Evolutionary conservation across 139 green algal genomes (phyloP).

Genomic region (Deuterostichococcus epilithicus): DNA sequence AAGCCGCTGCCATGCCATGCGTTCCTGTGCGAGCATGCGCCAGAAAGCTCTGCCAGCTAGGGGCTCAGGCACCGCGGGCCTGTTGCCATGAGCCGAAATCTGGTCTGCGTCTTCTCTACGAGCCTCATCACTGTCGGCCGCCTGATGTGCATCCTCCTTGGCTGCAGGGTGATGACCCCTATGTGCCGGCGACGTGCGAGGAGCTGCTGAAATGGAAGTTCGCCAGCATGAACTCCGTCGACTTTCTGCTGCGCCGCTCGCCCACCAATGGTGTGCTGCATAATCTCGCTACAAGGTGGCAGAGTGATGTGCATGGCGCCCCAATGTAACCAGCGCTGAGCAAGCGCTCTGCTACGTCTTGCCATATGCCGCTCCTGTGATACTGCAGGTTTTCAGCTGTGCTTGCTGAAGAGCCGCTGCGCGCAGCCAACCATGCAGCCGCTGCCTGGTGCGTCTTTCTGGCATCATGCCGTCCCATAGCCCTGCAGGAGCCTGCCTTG

Average conservation of each 20-base stretch:
- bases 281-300: too few relatives aligned
- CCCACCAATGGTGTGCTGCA: not conserved
- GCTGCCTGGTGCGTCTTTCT: constrained; percentile 1
- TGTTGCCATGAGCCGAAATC: too few relatives aligned
- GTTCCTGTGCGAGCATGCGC: not conserved
- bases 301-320: too few relatives aligned
- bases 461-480: not conserved
- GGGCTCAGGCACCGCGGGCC: too few relatives aligned
- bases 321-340: too few relatives aligned
- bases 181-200: constrained; percentile 76
- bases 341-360: too few relatives aligned
- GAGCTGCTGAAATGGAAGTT: constrained; percentile 98
- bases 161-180: constrained; percentile 54
- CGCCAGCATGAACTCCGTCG: constrained; percentile 90
- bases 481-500: not conserved
- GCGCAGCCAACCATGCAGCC: constrained; percentile 1
- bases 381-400: constrained; percentile 9
- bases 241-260: constrained; percentile 70
- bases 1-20: too few relatives aligned
- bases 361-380: too few relatives aligned
- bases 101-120: not conserved
- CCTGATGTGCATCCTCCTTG: not conserved
- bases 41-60: not conserved
- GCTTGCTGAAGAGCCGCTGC: constrained; percentile 26
- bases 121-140: not conserved